These are phyloP conservation scores for Vaccinium darrowii DNA, from an alignment of 148 eudicot species.

Conservation along the genomic window DNA sequence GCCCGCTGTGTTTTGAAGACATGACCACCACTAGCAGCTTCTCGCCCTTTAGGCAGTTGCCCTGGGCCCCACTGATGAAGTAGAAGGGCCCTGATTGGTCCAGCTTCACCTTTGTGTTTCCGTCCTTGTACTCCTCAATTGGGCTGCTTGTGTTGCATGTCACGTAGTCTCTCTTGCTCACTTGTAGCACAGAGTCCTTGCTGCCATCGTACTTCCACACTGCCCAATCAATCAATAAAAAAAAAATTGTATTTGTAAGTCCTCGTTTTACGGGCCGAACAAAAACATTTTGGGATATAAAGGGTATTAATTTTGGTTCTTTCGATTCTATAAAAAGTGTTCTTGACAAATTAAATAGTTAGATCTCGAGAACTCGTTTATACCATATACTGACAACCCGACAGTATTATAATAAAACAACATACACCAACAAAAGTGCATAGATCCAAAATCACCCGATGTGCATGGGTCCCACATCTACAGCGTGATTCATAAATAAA, in stretches of 20 bases:
- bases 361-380: too few relatives aligned
- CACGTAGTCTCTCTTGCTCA: constrained; percentile 49
- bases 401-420: too few relatives aligned
- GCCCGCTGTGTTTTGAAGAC: constrained; percentile 33
- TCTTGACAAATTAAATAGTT: neutral
- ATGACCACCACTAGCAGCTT: constrained; percentile 69
- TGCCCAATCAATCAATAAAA: constrained; percentile 12
- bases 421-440: too few relatives aligned
- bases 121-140: constrained; percentile 46
- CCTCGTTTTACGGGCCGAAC: too few relatives aligned
- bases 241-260: too few relatives aligned
- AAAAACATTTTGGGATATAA: too few relatives aligned
- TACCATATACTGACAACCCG: too few relatives aligned
- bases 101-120: constrained; percentile 43
- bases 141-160: constrained; percentile 65
- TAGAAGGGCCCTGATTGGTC: constrained; percentile 58
- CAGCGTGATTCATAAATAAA: too few relatives aligned
- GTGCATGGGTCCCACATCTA: too few relatives aligned
- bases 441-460: too few relatives aligned
- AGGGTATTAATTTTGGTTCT: neutral
- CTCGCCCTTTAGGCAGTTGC: constrained; percentile 66
- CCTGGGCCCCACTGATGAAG: constrained; percentile 60
- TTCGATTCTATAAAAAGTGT: neutral
- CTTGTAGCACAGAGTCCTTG: constrained; percentile 63
- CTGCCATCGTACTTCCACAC: constrained; percentile 60